Base-by-base conservation (phyloP, 306 rosid genomes). In the Lathyrus aphaca region DNA sequence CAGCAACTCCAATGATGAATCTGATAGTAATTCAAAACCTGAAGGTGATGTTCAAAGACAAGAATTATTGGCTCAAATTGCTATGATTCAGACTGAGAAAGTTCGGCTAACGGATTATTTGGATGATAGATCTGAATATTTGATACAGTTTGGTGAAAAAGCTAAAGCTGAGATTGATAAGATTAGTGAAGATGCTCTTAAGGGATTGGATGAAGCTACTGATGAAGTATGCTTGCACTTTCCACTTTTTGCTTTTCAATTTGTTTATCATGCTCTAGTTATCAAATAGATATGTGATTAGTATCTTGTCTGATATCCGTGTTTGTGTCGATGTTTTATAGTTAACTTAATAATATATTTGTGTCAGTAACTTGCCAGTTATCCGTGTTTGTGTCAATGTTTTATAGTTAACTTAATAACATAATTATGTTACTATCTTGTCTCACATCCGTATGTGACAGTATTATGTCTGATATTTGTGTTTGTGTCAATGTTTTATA, bases 141-240 rank as follows among this genome's bases (percentile, higher is more conserved):
- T 93, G 10, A 66, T 86, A 14, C 84, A 90, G 58, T 91, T 91
- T 38, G 96, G 89, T 1, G 99, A 94, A 74, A 95, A 87, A 59
- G 88, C 95, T 40, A 69, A 74, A 4, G 89, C 91, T 0, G 95
- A 94, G 61, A 75, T 94, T 51, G 95, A 89, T 73, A 94, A 87
- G 89, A 68, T 91, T 69, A 91, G 88, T 45, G 96, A 88, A 80
- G 89, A 89, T 42, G 97, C 97, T 16, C 91, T 87, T 66, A 81
- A 84, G 69, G 99, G 76, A 50, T 83, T 94, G 13, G 96, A 94
- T 40, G 95, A 89, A 80, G 97, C 96, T 65, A 49, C 89, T 53
- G 82, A 75, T 39, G 79, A 96, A 80, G 97, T 88, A 76, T 64
- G 86, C 63, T 4, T 44, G 63, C 43, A 71, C 18, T 27, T 56